phyloP scores from a whole-genome alignment of 192 early-diverging fungal genomes.

The Lobosporangium transversale region DNA sequence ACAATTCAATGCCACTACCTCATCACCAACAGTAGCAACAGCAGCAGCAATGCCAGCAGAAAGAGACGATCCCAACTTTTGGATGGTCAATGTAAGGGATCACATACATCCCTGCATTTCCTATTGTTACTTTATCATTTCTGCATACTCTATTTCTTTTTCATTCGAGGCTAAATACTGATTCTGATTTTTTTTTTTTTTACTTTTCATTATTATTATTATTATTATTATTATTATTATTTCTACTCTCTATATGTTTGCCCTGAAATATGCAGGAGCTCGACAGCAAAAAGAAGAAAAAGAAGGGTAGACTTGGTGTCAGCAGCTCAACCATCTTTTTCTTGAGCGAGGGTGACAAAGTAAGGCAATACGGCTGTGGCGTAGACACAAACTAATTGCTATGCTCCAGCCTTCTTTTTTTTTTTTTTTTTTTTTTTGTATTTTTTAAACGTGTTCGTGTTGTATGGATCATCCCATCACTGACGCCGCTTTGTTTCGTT shows the following conservation, averaged over 20 bases:
- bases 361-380: conserved; percentile 1
- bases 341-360: conserved; percentile 70
- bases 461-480: no score
- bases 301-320: conserved; percentile 71
- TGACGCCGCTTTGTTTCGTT: no score
- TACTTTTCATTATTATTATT: background rate
- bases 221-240: background rate
- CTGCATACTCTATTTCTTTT: no score
- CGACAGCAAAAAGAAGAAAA: conserved; percentile 81
- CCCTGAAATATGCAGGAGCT: conserved; percentile 52
- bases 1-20: conserved; percentile 26
- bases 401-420: background rate
- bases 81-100: conserved; percentile 60
- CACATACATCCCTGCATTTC: no score
- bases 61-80: conserved; percentile 57
- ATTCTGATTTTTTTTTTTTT: conserved; percentile 7
- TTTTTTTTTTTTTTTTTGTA: background rate
- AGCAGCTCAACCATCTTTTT: conserved; percentile 71
- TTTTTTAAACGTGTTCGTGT: background rate
- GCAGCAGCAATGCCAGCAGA: conserved; percentile 18
- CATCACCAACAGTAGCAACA: conserved; percentile 9
- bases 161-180: no score
- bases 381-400: background rate
- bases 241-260: background rate
- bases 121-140: no score